Percentiles rank a stretch among this genome's conserved stretches.
Conservation (phyloP, 2,329 filamentous ascomycete genomes). For the Pseudocercospora macadamiae region DNA sequence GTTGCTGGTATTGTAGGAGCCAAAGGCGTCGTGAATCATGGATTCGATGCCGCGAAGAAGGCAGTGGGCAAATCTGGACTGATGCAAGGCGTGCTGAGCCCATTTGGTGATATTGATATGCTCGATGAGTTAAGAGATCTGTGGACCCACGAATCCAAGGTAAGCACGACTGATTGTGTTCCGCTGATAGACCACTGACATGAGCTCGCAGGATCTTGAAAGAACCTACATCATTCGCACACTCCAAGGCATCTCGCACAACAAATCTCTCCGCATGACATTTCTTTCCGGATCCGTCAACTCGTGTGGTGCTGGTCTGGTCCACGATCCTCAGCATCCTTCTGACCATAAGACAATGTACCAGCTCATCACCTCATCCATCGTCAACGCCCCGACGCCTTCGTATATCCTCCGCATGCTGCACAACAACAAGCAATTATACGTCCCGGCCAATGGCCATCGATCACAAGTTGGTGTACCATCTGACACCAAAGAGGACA, state of each 20-base stretch:
- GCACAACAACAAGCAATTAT: constrained; percentile 92
- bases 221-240: constrained; percentile 95
- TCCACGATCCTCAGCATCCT: constrained; percentile 90
- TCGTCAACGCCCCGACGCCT: constrained; percentile 85
- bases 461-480: constrained; percentile 60
- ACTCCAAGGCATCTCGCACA: constrained; percentile 89
- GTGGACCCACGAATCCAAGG: constrained; percentile 97
- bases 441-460: constrained; percentile 86
- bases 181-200: constrained; percentile 3
- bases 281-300: constrained; percentile 94
- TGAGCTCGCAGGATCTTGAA: constrained; percentile 72
- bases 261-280: constrained; percentile 94
- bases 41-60: constrained; percentile 94
- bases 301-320: constrained; percentile 84
- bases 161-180: constrained; percentile 39
- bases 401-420: constrained; percentile 89
- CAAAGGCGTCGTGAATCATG: constrained; percentile 87
- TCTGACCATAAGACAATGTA: constrained; percentile 99
- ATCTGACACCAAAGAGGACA: constrained; percentile 96
- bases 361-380: constrained; percentile 89
- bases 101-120: constrained; percentile 94
- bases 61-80: constrained; percentile 92
- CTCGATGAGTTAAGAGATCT: constrained; percentile 92
- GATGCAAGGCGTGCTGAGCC: constrained; percentile 93
- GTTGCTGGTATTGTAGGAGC: constrained; percentile 95